These are phyloP conservation scores for Boletus sp. DNA, from an alignment of 1,284 basidiomycete genomes.

Conservation along the genomic window DNA sequence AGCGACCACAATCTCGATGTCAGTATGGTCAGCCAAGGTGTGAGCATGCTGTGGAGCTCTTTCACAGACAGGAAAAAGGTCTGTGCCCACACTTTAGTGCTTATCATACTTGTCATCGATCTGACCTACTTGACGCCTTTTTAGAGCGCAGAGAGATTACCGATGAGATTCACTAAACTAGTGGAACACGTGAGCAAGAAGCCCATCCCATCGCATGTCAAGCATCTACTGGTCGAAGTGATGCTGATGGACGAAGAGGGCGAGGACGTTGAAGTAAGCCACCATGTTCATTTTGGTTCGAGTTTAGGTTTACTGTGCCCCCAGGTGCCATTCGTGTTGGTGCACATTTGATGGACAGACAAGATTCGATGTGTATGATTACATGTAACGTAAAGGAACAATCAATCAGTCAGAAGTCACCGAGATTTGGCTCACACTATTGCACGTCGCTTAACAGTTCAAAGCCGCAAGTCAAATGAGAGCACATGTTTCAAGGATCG, in stretches of 20 bases:
- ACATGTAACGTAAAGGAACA: conserved; percentile 15
- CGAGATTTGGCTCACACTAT: too few species aligned
- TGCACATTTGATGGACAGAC: conserved; percentile 46
- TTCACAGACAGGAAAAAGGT: conserved; percentile 94
- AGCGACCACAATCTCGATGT: conserved; percentile 87
- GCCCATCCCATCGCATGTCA: conserved; percentile 78
- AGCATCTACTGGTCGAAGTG: conserved; percentile 89
- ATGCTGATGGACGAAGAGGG: conserved; percentile 92
- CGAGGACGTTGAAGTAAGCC: conserved; percentile 83
- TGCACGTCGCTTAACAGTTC: neutral
- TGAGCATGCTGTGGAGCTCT: conserved; percentile 97
- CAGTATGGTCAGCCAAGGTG: conserved; percentile 96
- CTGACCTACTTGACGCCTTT: conserved; percentile 9
- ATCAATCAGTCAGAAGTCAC: neutral
- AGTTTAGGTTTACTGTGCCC: conserved; percentile 3
- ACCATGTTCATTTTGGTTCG: neutral
- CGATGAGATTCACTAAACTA: conserved; percentile 89
- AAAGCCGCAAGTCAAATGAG: neutral
- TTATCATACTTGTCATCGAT: too few species aligned
- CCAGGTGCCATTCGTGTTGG: conserved; percentile 75
- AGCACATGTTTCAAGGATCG: conserved; percentile 12
- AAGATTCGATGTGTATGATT: conserved; percentile 4
- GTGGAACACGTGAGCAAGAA: conserved; percentile 97
- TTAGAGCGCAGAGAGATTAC: conserved; percentile 84
- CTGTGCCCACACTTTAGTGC: conserved; percentile 5